Conservation (phyloP, 306 rosid genomes). For the Castanea sativa region DNA sequence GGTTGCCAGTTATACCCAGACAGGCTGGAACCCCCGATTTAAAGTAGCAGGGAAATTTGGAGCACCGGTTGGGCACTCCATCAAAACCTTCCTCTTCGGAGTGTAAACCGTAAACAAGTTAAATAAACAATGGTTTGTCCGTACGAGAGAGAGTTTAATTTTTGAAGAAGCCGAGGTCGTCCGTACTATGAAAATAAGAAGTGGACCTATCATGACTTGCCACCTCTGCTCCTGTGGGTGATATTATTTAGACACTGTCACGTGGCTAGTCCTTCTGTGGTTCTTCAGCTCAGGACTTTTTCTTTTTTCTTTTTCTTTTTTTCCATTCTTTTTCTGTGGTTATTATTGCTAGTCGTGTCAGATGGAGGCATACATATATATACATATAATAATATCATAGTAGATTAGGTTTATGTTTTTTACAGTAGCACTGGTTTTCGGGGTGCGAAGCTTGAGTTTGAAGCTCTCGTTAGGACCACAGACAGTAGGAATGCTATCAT, state of each 20-base stretch:
- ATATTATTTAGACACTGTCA: constrained; percentile 14
- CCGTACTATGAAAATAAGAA: constrained; percentile 28
- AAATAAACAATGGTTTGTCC: constrained; percentile 17
- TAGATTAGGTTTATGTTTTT: too few relatives aligned
- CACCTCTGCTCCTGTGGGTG: neutral
- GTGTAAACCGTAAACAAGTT: neutral
- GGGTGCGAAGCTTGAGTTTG: too few relatives aligned
- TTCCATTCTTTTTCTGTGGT: too few relatives aligned
- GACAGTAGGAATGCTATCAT: too few relatives aligned
- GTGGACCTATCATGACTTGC: neutral
- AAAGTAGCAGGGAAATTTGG: constrained; percentile 29
- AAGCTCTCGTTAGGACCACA: too few relatives aligned
- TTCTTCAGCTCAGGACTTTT: neutral
- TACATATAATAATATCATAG: too few relatives aligned
- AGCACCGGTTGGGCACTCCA: constrained; percentile 8
- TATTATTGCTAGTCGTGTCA: neutral
- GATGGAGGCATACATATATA: neutral
- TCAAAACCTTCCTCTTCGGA: neutral
- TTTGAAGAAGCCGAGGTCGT: neutral
- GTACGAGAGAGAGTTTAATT: constrained; percentile 25
- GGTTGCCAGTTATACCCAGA: constrained; percentile 57
- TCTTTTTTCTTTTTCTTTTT: neutral
- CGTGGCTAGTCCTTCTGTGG: constrained; percentile 31
- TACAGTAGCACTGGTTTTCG: too few relatives aligned
- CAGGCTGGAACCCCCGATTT: constrained; percentile 4